Evolutionary conservation across 2,329 filamentous ascomycete species (phyloP).

Genomic region (Knoxdaviesia proteae): DNA sequence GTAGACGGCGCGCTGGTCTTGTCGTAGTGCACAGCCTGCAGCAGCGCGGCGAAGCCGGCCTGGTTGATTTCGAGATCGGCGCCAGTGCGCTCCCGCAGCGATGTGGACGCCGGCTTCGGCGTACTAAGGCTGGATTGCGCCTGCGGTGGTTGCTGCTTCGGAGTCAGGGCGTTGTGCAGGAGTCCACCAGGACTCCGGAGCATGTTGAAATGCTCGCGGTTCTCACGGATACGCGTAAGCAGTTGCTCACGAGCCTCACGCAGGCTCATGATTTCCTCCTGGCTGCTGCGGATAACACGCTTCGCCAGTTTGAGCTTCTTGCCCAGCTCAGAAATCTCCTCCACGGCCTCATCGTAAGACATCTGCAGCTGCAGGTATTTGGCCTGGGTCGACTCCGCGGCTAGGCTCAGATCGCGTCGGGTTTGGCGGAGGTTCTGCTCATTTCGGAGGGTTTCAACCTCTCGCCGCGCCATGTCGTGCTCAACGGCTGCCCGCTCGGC

Average conservation of each 20-base stretch:
- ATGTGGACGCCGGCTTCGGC: constrained; percentile 8
- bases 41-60: constrained; percentile 54
- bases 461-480: constrained; percentile 72
- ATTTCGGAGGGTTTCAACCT: constrained; percentile 65
- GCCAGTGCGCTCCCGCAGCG: constrained; percentile 5
- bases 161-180: constrained; percentile 35
- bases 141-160: constrained; percentile 30
- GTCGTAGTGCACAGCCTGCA: constrained; percentile 64
- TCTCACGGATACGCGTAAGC: constrained; percentile 69
- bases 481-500: constrained; percentile 77
- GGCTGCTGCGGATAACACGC: constrained; percentile 57
- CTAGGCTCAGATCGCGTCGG: constrained; percentile 28
- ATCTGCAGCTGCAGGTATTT: constrained; percentile 42
- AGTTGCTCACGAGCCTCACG: constrained; percentile 58
- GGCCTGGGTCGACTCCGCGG: constrained; percentile 29
- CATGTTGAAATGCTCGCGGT: constrained; percentile 66
- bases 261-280: constrained; percentile 50
- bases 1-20: constrained; percentile 51
- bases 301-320: constrained; percentile 53
- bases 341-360: constrained; percentile 43
- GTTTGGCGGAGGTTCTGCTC: constrained; percentile 49
- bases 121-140: constrained; percentile 7
- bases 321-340: constrained; percentile 42
- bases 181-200: constrained; percentile 56
- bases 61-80: constrained; percentile 30